Conservation (phyloP, 2,329 filamentous ascomycete species). For the Diplodia sapinea region DNA sequence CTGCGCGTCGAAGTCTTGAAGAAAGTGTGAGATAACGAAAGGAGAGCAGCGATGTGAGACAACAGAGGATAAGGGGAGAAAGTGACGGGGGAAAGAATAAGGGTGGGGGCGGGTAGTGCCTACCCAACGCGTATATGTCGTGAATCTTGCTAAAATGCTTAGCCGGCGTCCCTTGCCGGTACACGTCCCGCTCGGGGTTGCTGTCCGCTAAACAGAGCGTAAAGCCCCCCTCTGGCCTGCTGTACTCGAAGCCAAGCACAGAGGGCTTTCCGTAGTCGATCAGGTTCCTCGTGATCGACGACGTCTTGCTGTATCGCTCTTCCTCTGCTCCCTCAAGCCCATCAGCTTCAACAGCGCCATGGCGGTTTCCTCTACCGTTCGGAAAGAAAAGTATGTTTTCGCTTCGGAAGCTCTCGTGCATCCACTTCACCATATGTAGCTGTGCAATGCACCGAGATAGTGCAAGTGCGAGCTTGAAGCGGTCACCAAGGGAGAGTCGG, state of each 20-base stretch:
- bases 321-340: no score
- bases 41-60: no score
- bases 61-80: no score
- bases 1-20: no score
- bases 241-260: slow-evolving; percentile 1
- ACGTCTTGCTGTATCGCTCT: no score
- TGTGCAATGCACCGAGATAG: slow-evolving; percentile 33
- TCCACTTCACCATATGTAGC: slow-evolving; percentile 35
- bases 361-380: no score
- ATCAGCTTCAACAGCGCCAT: no score
- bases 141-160: slow-evolving; percentile 41
- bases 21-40: no score
- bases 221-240: slow-evolving; percentile 32
- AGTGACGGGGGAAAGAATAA: no score
- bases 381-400: slow-evolving; percentile 36
- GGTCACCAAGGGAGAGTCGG: slow-evolving; percentile 20
- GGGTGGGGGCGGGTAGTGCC: no score
- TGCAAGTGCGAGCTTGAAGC: slow-evolving; percentile 29
- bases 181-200: slow-evolving; percentile 32
- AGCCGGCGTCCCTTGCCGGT: slow-evolving; percentile 41
- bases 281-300: no score
- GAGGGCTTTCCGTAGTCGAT: no score
- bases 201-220: slow-evolving; percentile 24
- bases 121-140: slow-evolving; percentile 47
- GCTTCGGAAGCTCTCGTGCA: slow-evolving; percentile 35